phyloP scores from a whole-genome alignment of 2,329 filamentous ascomycete genomes.

The Xylariaceae sp. region DNA sequence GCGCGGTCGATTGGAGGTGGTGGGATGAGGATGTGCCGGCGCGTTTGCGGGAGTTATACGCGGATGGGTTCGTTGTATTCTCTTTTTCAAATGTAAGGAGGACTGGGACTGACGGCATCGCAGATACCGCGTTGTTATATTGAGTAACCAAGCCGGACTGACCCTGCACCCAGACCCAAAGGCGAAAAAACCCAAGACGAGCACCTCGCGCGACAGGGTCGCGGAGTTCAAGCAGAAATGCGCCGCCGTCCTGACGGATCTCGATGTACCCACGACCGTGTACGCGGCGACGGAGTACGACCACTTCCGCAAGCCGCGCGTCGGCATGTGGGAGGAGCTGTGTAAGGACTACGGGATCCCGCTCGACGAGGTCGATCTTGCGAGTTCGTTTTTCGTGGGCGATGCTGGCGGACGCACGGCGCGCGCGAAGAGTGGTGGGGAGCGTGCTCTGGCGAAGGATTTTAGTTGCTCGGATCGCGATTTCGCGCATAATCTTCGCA shows the following conservation, averaged over 20 bases:
- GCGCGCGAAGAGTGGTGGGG: slow-evolving; percentile 24
- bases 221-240: slow-evolving; percentile 80
- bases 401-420: slow-evolving; percentile 68
- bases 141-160: slow-evolving; percentile 87
- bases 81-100: not conserved
- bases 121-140: slow-evolving; percentile 69
- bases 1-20: slow-evolving; percentile 87
- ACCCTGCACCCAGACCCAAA: slow-evolving; percentile 70
- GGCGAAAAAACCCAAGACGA: slow-evolving; percentile 52
- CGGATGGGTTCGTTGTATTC: slow-evolving; percentile 55
- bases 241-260: slow-evolving; percentile 59
- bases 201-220: slow-evolving; percentile 54
- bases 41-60: slow-evolving; percentile 60
- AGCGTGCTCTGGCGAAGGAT: slow-evolving; percentile 41
- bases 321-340: slow-evolving; percentile 76
- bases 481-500: slow-evolving; percentile 77
- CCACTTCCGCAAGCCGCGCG: slow-evolving; percentile 77
- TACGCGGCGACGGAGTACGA: slow-evolving; percentile 86
- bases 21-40: slow-evolving; percentile 70
- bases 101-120: slow-evolving; percentile 1
- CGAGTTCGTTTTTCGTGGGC: slow-evolving; percentile 82
- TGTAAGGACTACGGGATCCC: slow-evolving; percentile 56
- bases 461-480: slow-evolving; percentile 68
- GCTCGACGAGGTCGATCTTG: slow-evolving; percentile 58
- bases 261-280: slow-evolving; percentile 70